These are phyloP conservation scores for Nidularia pulvinata DNA, from an alignment of 768 basidiomycete species.

Conservation along the genomic window DNA sequence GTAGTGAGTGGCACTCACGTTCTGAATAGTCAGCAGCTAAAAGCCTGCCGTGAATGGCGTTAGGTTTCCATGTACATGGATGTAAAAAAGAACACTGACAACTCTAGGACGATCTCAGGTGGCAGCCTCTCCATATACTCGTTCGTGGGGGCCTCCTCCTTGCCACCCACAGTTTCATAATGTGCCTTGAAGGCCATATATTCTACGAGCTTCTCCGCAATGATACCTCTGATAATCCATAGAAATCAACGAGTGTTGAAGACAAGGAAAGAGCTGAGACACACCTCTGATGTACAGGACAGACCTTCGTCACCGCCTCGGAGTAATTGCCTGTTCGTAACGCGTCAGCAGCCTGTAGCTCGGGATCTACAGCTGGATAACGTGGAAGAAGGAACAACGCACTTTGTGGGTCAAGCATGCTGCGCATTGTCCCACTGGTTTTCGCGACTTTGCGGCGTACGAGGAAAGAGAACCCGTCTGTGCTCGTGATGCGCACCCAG, in stretches of 20 bases:
- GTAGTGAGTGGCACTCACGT: conserved; percentile 24
- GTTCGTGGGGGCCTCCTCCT: conserved; percentile 73
- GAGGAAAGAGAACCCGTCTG: conserved; percentile 82
- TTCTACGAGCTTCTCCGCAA: conserved; percentile 88
- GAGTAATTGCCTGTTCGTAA: conserved; percentile 59
- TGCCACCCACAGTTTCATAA: conserved; percentile 67
- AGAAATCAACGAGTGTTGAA: neutral
- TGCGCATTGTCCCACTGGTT: conserved; percentile 79
- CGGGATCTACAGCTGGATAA: too few relatives aligned
- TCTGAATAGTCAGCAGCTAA: conserved; percentile 70
- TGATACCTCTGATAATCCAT: conserved; percentile 44
- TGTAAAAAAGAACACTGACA: conserved; percentile 53
- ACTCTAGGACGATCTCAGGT: conserved; percentile 85
- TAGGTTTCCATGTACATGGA: neutral
- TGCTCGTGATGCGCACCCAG: conserved; percentile 79
- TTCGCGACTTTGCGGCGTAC: conserved; percentile 74
- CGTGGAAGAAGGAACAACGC: conserved; percentile 11
- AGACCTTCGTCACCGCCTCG: conserved; percentile 72
- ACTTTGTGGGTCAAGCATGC: conserved; percentile 79
- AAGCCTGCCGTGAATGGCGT: conserved; percentile 30
- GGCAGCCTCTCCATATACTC: conserved; percentile 85
- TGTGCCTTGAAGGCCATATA: conserved; percentile 86
- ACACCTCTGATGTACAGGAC: conserved; percentile 72
- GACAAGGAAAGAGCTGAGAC: conserved; percentile 9
- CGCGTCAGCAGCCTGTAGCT: too few relatives aligned